A percentile compares a stretch with the other conserved stretches of the same genome.
phyloP scores from a whole-genome alignment of 2,329 filamentous ascomycete genomes.

The Xylaria digitata region DNA sequence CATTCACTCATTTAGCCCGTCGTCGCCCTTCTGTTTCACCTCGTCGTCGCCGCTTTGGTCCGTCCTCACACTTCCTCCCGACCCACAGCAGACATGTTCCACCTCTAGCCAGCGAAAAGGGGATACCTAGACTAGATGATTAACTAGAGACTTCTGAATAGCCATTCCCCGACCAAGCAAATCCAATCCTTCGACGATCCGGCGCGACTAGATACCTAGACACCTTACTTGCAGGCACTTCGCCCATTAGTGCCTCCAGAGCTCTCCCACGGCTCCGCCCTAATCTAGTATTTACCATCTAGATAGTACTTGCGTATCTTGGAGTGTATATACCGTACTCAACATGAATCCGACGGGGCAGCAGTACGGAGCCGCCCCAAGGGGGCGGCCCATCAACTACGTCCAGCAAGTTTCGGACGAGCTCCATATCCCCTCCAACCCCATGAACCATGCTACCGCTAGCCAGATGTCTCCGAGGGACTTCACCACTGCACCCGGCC shows the following conservation, averaged over 20 bases:
- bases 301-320: constrained; percentile 24
- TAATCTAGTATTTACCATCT: neutral
- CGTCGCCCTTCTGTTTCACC: neutral
- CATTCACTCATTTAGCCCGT: neutral
- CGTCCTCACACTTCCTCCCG: neutral
- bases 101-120: neutral
- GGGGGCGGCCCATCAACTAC: constrained; percentile 55
- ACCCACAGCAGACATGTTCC: neutral
- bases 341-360: constrained; percentile 55
- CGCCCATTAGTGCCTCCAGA: neutral
- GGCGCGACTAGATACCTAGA: neutral
- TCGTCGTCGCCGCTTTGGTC: neutral
- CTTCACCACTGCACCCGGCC: constrained; percentile 54
- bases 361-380: constrained; percentile 52
- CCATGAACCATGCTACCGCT: constrained; percentile 53
- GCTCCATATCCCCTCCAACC: constrained; percentile 63
- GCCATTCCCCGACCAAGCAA: neutral
- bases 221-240: neutral
- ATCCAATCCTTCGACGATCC: neutral
- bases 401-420: constrained; percentile 59
- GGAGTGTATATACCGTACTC: constrained; percentile 11
- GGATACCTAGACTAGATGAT: neutral
- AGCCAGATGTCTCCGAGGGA: constrained; percentile 61
- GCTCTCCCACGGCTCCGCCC: neutral
- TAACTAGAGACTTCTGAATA: neutral